Conservation (phyloP, 2,329 filamentous ascomycete species). For the Diaporthe citrichinensis region DNA sequence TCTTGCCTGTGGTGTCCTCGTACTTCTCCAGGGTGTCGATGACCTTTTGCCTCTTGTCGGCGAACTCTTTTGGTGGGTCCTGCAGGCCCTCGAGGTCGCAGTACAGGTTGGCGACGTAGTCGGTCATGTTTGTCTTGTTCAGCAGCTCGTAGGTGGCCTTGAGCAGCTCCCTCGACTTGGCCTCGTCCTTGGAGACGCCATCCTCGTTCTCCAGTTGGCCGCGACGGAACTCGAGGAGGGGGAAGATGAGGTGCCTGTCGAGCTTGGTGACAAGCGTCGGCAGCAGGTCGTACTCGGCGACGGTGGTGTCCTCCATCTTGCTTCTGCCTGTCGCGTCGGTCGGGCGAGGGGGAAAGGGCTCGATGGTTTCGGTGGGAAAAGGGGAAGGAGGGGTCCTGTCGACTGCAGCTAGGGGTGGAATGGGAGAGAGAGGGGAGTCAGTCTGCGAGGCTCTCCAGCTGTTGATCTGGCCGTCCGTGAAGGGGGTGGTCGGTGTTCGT, state of each 20-base stretch:
- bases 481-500: conserved; percentile 28
- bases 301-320: conserved; percentile 41
- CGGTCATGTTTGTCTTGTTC: conserved; percentile 98
- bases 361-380: not conserved
- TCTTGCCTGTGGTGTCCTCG: conserved; percentile 89
- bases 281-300: conserved; percentile 68
- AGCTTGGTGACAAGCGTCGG: conserved; percentile 92
- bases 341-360: not conserved
- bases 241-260: conserved; percentile 96
- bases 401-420: conserved; percentile 1
- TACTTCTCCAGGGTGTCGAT: conserved; percentile 85
- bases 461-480: conserved; percentile 27
- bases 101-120: conserved; percentile 94
- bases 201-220: conserved; percentile 84
- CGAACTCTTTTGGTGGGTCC: conserved; percentile 86
- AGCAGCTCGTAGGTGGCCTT: conserved; percentile 93
- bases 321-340: conserved; percentile 11
- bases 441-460: conserved; percentile 15
- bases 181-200: conserved; percentile 66
- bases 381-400: not conserved
- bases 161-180: conserved; percentile 77
- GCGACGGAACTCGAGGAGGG: conserved; percentile 91
- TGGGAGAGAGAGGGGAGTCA: not conserved
- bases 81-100: conserved; percentile 87
- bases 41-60: conserved; percentile 90